Evolutionary conservation across 441 rosid species (phyloP), one percentile per base, ranked within the genome.

Genomic region (Erodium moschatum): DNA sequence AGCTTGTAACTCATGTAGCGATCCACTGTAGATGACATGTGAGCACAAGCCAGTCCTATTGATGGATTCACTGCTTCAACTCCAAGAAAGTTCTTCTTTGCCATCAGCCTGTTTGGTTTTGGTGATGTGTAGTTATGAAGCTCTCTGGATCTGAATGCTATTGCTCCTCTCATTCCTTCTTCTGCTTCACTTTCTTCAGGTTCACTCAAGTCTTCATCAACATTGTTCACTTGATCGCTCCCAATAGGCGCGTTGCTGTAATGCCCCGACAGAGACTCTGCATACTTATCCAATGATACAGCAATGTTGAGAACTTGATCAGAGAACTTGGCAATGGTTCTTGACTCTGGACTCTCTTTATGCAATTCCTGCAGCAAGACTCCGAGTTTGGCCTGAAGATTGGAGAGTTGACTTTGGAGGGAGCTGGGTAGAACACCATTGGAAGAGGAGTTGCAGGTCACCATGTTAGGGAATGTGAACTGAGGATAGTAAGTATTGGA

Each of bases 1-100:
- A 72, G 40, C 52, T 80, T 80, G 77, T 77, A 81, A 66, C 52
- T 70, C 82, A 81, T 81, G 78, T 75, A 82, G 13, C 77, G 80
- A 13, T 81, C 81, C 6, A 82, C 52, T 6, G 46, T 60, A 11
- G 79, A 69, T 1, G 83, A 72, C 77, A 78, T 64, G 2, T 16
- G 75, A 10, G 73, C 72, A 52, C 89, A 86, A 40, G 70, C 29
- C 52, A 73, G 69, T 61, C 85, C 91, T 18, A 83, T 67, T 0
- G 87, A 74, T 2, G 87, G 84, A 66, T 33, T 79, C 16, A 85
- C 66, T 29, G 79, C 80, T 38, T 83, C 83, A 12, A 86, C 80
- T 9, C 84, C 89, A 5, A 82, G 81, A 73, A 83, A 86, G 2
- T 79, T 81, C 80, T 83, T 83, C 6, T 80, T 79, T 35, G 40